A percentile compares a stretch with the other conserved stretches of the same genome.
Evolutionary conservation across 2,329 filamentous ascomycete species (phyloP).

Genomic region (Colletotrichum sp.): DNA sequence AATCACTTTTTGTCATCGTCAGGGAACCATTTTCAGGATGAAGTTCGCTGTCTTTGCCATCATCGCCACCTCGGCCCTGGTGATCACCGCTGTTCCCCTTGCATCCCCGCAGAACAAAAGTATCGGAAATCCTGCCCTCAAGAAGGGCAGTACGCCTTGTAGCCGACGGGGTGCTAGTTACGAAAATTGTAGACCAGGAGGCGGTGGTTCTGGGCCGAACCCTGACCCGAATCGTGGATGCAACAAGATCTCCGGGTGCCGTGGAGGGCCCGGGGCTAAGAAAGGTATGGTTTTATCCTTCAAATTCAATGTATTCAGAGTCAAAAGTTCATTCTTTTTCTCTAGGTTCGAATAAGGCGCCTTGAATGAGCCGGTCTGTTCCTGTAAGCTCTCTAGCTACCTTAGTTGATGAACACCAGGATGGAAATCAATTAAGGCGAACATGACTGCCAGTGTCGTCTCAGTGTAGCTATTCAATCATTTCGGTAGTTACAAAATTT

Average conservation of each 20-base stretch:
- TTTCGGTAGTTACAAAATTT: not conserved
- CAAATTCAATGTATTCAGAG: not conserved
- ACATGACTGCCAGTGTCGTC: not conserved
- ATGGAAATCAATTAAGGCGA: not conserved
- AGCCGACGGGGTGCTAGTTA: not conserved
- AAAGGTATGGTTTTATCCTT: not conserved
- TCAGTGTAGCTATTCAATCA: not conserved
- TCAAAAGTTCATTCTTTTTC: not conserved
- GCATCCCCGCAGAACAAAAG: not conserved
- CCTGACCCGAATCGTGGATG: not conserved
- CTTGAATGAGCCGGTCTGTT: not conserved
- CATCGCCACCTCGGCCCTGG: not conserved
- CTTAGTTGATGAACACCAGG: not conserved
- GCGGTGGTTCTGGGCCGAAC: not conserved
- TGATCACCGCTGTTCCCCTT: not conserved
- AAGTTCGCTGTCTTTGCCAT: not conserved
- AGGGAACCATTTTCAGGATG: not conserved
- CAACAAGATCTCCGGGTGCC: not conserved
- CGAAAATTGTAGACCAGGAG: not conserved
- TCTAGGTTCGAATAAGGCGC: not conserved
- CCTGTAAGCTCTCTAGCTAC: not conserved
- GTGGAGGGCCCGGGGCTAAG: not conserved
- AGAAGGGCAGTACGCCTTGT: not conserved
- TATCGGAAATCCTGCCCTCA: not conserved
- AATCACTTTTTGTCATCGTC: not conserved